Percentiles rank a stretch among this genome's conserved stretches.
phyloP scores from a whole-genome alignment of 305 asterid genomes.

The Lippia alba region DNA sequence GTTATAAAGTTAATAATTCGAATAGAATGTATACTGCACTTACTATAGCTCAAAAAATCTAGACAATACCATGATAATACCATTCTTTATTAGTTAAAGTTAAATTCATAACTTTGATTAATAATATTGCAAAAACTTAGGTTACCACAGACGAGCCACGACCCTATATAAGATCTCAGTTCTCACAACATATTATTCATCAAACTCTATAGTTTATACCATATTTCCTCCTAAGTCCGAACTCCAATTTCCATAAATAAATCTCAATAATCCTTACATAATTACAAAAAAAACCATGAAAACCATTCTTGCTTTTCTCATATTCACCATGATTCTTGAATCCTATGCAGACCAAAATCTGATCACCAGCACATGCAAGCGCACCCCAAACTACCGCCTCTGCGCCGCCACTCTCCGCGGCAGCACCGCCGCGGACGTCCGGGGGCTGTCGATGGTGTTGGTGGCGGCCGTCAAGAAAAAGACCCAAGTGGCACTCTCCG shows the following conservation, averaged over 20 bases:
- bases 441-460: slow-evolving; percentile 43
- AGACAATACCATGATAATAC: too few relatives aligned
- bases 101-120: too few relatives aligned
- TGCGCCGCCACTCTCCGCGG: slow-evolving; percentile 41
- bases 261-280: not conserved
- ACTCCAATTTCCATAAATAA: not conserved
- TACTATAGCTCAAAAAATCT: too few relatives aligned
- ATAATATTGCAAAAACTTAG: too few relatives aligned
- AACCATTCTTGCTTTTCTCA: not conserved
- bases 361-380: slow-evolving; percentile 47
- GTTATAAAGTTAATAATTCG: too few relatives aligned
- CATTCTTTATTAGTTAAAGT: too few relatives aligned
- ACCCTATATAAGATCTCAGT: slow-evolving; percentile 16
- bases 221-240: not conserved
- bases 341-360: slow-evolving; percentile 24
- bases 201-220: not conserved
- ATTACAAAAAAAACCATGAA: slow-evolving; percentile 22
- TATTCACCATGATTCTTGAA: not conserved
- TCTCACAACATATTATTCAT: slow-evolving; percentile 1
- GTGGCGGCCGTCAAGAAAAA: slow-evolving; percentile 44
- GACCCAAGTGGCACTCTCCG: slow-evolving; percentile 23
- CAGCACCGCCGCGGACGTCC: slow-evolving; percentile 37
- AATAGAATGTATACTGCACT: too few relatives aligned
- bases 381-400: slow-evolving; percentile 52
- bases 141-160: not conserved